Evolutionary conservation across 2,329 filamentous ascomycete genomes (phyloP), one percentile per base, ranked within the genome.

Genomic region (Colletotrichum coccodes): DNA sequence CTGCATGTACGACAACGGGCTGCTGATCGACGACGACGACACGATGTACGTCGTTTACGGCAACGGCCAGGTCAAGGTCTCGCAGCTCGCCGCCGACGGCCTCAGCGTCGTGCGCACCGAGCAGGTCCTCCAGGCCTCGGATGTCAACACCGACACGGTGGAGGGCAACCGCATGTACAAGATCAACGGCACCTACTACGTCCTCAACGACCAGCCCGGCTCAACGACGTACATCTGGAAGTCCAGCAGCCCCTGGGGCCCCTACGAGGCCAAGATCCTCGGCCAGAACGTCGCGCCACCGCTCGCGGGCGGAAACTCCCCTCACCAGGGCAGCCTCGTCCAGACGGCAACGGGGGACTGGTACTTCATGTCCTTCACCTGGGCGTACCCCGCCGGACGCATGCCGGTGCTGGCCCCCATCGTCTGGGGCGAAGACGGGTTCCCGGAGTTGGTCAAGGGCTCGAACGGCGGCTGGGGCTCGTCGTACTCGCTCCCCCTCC

Each of bases 91-190:
- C 18, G 69, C 75, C 0, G 84, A 89, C 64, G 85, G 84, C 0
- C 76, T 85, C 0, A 79, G 77, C 32, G 76, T 86, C 57, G 81
- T 84, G 12, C 81, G 79, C 49, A 79, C 79, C 0, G 77, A 86
- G 66, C 70, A 78, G 23, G 83, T 89, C 4, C 86, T 84, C 72
- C 76, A 76, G 23, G 77, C 72, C 16, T 76, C 80, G 4, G 76
- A 81, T 32, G 77, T 76, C 7, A 75, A 75, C 7, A 77, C 77
- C 6, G 71, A 74, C 5, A 70, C 70, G 18, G 76, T 89, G 6
- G 87, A 89, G 71, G 86, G 87, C 4, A 79, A 81, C 7, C 81
- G 87, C 2, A 83, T 90, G 79, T 90, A 90, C 76, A 87, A 89
- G 71, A 83, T 82, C 68, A 83, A 88, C 53, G 86, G 84, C 0